These are phyloP conservation scores for Chlorella sorokiniana DNA, from an alignment of 139 green algal species.

Conservation along the genomic window DNA sequence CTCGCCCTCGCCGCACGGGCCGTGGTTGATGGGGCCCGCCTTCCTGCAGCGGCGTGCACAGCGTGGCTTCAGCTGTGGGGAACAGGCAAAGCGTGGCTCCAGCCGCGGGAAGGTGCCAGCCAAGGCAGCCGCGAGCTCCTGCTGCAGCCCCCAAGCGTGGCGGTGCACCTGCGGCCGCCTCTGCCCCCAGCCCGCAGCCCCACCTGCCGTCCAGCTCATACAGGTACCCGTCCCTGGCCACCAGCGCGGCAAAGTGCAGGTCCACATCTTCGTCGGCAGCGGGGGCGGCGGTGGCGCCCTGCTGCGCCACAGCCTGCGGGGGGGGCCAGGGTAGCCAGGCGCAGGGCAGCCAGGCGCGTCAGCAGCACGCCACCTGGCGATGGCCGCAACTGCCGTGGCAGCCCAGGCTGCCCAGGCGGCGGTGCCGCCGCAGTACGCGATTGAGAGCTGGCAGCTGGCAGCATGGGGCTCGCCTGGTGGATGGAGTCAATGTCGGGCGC, in stretches of 20 bases:
- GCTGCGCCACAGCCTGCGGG: conserved; percentile 66
- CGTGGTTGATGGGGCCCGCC: conserved; percentile 72
- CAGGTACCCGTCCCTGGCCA: conserved; percentile 69
- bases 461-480: conserved; percentile 61
- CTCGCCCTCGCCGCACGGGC: conserved; percentile 50
- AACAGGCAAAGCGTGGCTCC: no score
- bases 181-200: conserved; percentile 15
- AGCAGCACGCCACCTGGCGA: background rate
- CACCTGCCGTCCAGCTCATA: conserved; percentile 89
- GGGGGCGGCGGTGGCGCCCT: conserved; percentile 72
- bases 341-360: background rate
- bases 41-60: conserved; percentile 8
- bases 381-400: background rate
- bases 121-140: no score
- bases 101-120: no score
- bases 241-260: conserved; percentile 91
- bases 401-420: background rate
- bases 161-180: no score
- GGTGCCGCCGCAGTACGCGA: background rate
- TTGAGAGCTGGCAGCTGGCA: background rate
- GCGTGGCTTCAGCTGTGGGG: background rate
- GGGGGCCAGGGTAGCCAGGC: no score
- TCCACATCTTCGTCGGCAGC: conserved; percentile 74
- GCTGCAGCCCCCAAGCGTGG: no score
- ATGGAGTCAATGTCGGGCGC: conserved; percentile 83